A percentile compares a stretch with the other conserved stretches of the same genome.
Evolutionary conservation across 441 rosid genomes (phyloP).

Genomic region (Croton laevigatus): DNA sequence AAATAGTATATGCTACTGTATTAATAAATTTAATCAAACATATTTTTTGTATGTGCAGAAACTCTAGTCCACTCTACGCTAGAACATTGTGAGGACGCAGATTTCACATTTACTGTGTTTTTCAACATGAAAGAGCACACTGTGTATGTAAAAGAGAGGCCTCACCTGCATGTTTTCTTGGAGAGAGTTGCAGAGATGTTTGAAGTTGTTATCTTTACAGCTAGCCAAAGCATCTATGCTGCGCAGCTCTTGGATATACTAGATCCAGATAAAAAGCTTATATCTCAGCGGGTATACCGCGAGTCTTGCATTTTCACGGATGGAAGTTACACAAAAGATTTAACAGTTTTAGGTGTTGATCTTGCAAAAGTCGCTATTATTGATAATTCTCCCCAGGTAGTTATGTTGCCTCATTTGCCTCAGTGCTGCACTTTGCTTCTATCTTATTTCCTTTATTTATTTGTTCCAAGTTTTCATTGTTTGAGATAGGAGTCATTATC

Average conservation of each 20-base stretch:
- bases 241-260: constrained; percentile 76
- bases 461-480: constrained; percentile 11
- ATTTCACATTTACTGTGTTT: constrained; percentile 78
- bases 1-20: background rate
- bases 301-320: constrained; percentile 85
- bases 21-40: background rate
- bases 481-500: constrained; percentile 5
- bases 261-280: constrained; percentile 73
- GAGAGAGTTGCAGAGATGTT: constrained; percentile 92
- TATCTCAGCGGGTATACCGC: constrained; percentile 72
- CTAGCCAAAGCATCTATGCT: constrained; percentile 94
- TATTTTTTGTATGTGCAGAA: constrained; percentile 52
- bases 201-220: constrained; percentile 83
- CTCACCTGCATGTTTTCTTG: constrained; percentile 71
- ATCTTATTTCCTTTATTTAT: background rate
- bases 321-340: constrained; percentile 90
- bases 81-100: constrained; percentile 73
- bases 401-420: constrained; percentile 16
- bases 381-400: constrained; percentile 98
- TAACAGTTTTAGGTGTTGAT: constrained; percentile 91
- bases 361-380: constrained; percentile 91
- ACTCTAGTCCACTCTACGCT: constrained; percentile 90
- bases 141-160: constrained; percentile 82
- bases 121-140: constrained; percentile 90
- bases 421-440: constrained; percentile 1